Conservation (phyloP, 495 filamentous ascomycete species). For the Penicillium flavigenum region DNA sequence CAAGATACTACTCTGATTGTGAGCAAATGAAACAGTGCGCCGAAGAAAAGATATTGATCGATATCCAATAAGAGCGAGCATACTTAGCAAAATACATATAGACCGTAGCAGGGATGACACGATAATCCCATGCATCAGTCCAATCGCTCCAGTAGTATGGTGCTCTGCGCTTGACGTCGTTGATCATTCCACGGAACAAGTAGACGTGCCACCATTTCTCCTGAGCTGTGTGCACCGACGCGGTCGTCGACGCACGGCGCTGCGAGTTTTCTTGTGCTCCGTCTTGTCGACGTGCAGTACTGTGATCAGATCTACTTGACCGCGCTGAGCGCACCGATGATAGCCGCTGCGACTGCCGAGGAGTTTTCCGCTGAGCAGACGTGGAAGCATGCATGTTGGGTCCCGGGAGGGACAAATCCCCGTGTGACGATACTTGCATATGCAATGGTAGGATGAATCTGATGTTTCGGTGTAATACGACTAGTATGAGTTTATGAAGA, state of each 20-base stretch:
- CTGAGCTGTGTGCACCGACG: constrained; percentile 17
- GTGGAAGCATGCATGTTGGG: constrained; percentile 31
- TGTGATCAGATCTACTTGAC: constrained; percentile 19
- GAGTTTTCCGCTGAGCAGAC: constrained; percentile 31
- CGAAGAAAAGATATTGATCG: background rate
- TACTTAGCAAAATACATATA: constrained; percentile 94
- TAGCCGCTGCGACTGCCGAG: constrained; percentile 33
- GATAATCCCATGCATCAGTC: constrained; percentile 82
- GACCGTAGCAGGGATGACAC: constrained; percentile 75
- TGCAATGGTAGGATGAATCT: background rate
- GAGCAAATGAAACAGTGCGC: constrained; percentile 15
- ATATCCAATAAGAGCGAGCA: constrained; percentile 22
- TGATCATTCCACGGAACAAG: constrained; percentile 63
- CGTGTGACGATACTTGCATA: constrained; percentile 25
- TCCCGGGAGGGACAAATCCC: constrained; percentile 25
- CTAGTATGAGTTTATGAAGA: background rate
- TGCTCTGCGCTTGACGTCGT: constrained; percentile 68
- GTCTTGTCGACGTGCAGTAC: constrained; percentile 15
- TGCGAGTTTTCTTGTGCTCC: constrained; percentile 7
- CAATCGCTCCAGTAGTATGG: constrained; percentile 79
- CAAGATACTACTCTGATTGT: constrained; percentile 57
- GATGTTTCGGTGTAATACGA: background rate
- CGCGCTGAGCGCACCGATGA: constrained; percentile 23
- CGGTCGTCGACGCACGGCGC: constrained; percentile 14
- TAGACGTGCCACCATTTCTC: constrained; percentile 62